Evolutionary conservation across 1,139 yeast species (phyloP), one percentile per base, ranked within the genome.

Genomic region (Oligophagozyma castellii): DNA sequence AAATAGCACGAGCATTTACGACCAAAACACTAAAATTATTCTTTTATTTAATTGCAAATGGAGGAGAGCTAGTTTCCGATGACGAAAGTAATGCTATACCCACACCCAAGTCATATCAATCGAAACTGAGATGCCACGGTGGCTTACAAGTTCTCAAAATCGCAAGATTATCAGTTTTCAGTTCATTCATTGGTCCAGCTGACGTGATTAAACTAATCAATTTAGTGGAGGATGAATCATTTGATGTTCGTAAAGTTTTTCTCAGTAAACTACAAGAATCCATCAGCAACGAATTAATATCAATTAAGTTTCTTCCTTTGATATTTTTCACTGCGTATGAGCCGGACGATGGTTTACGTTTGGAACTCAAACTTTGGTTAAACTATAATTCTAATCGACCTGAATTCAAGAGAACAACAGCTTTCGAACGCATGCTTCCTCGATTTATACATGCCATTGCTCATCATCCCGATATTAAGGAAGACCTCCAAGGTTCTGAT

Each of bases 291-390:
- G 72, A 66, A 32, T 40, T 51, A 6, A 62, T 83, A 3, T 70
- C 92, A 0, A 76, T 73, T 31, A 65, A 73, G 36, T 83, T 73
- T 44, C 48, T 79, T 24, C 71, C 83, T 0, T 50, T 81, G 12
- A 58, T 79, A 1, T 81, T 78, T 46, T 76, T 80, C 48, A 63
- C 70, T 42, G 93, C 92, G 0, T 73, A 71, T 45, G 95, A 86
- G 44, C 84, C 89, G 0, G 63, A 68, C 23, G 42, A 43, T 3
- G 56, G 56, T 2, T 47, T 80, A 26, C 68, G 63, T 38, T 52
- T 55, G 2, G 67, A 67, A 26, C 66, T 71, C 0, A 60, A 63
- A 15, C 75, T 75, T n/a, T 83, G 95, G 94, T 63, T 81, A 5
- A 62, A 64, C 28, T 75, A 92, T 1, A 61, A 73, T 16, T 65